Conservation (phyloP, 75 land plant species). For the Picea glauca region DNA sequence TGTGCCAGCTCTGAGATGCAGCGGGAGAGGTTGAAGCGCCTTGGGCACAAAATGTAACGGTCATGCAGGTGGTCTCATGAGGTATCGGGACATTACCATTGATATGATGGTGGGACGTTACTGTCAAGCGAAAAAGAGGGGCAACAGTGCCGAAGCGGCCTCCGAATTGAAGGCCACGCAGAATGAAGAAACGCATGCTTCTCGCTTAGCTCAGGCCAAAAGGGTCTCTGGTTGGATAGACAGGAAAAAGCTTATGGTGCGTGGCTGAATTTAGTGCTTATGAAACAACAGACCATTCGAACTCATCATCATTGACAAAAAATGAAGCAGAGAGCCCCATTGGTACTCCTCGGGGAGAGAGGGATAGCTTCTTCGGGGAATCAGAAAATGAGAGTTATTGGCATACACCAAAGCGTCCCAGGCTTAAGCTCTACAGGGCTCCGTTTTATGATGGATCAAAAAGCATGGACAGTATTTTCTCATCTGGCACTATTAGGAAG, state of each 20-base stretch:
- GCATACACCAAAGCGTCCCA: slow-evolving; percentile 35
- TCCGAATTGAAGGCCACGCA: slow-evolving; percentile 43
- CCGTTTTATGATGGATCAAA: not conserved
- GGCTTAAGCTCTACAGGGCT: slow-evolving; percentile 9
- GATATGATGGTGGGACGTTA: too few species aligned
- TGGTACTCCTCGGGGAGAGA: slow-evolving; percentile 12
- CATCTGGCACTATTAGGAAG: too few species aligned
- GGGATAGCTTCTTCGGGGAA: slow-evolving; percentile 11
- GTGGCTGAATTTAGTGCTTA: slow-evolving; percentile 68
- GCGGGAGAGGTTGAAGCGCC: too few species aligned
- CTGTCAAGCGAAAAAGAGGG: too few species aligned
- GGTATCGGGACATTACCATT: too few species aligned
- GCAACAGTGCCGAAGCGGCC: not conserved
- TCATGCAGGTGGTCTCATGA: too few species aligned
- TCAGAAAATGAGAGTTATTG: slow-evolving; percentile 17
- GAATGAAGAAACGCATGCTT: slow-evolving; percentile 53
- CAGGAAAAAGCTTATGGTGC: slow-evolving; percentile 50
- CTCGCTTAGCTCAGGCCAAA: slow-evolving; percentile 41
- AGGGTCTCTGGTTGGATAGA: slow-evolving; percentile 40
- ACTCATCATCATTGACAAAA: not conserved
- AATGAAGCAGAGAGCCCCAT: not conserved
- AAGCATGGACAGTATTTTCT: not conserved
- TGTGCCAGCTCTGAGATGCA: too few species aligned
- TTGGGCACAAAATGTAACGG: too few species aligned
- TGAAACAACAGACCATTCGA: not conserved